Evolutionary conservation across 306 rosid genomes (phyloP).

Genomic region (Senna siamea): DNA sequence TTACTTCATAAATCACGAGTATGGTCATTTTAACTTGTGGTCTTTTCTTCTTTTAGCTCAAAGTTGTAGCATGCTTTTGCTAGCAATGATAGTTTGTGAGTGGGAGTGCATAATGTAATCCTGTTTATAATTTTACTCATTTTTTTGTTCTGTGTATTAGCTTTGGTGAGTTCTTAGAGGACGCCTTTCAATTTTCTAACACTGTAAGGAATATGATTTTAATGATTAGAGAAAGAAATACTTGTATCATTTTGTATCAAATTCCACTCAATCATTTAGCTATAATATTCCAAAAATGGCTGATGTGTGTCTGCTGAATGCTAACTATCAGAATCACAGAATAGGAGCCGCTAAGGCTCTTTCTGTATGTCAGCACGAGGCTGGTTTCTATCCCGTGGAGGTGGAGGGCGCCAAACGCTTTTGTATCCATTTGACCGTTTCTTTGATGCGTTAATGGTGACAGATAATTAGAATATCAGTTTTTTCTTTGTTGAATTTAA

Average conservation of each 20-base stretch:
- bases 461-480: not conserved
- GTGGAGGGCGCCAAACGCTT: not conserved
- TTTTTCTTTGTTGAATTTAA: not conserved
- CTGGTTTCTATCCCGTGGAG: not conserved
- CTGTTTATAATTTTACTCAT: too few relatives aligned
- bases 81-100: constrained; percentile 25
- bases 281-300: not conserved
- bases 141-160: too few relatives aligned
- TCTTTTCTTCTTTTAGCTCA: constrained; percentile 19
- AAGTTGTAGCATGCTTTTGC: constrained; percentile 25
- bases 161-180: not conserved
- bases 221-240: not conserved
- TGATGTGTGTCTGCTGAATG: not conserved
- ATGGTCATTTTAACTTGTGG: not conserved
- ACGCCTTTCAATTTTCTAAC: not conserved
- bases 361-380: not conserved
- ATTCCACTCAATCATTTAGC: not conserved
- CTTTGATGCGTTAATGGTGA: not conserved
- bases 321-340: not conserved
- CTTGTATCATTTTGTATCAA: not conserved
- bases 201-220: not conserved
- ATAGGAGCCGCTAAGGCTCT: not conserved
- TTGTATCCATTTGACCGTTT: not conserved
- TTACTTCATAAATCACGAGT: not conserved
- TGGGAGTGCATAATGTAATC: constrained; percentile 4